Percentiles rank a stretch among this genome's conserved stretches.
phyloP scores from a whole-genome alignment of 2,329 filamentous ascomycete genomes.

The Hyphodiscus sp. region DNA sequence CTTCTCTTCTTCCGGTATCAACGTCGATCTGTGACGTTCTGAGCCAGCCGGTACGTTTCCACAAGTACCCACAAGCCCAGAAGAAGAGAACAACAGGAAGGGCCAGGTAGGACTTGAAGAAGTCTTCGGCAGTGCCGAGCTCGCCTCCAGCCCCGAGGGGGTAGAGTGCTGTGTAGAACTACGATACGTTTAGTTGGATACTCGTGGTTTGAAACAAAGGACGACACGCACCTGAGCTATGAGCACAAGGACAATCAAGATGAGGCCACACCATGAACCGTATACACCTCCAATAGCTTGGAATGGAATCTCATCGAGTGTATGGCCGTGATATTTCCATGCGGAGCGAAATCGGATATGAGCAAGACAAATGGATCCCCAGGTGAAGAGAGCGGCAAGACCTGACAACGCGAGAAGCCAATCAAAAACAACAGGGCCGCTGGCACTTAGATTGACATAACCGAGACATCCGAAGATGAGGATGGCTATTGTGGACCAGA shows the following conservation, averaged over 20 bases:
- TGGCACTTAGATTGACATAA: slow-evolving; percentile 44
- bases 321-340: slow-evolving; percentile 53
- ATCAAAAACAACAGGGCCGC: slow-evolving; percentile 44
- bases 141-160: slow-evolving; percentile 52
- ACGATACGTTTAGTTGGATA: neutral
- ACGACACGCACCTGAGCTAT: slow-evolving; percentile 38
- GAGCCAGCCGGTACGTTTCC: slow-evolving; percentile 59
- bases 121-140: slow-evolving; percentile 37
- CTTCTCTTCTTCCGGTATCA: slow-evolving; percentile 56
- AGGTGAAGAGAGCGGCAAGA: slow-evolving; percentile 66
- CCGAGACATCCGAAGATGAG: slow-evolving; percentile 49
- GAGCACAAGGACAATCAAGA: slow-evolving; percentile 60
- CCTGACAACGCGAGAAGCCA: slow-evolving; percentile 67
- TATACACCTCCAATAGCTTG: slow-evolving; percentile 46
- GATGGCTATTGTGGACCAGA: slow-evolving; percentile 47
- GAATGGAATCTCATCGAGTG: slow-evolving; percentile 41
- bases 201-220: neutral
- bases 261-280: slow-evolving; percentile 61
- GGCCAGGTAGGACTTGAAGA: slow-evolving; percentile 49
- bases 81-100: slow-evolving; percentile 47
- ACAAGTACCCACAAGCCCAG: slow-evolving; percentile 51
- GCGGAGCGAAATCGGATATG: slow-evolving; percentile 59
- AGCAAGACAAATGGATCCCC: slow-evolving; percentile 59
- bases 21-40: slow-evolving; percentile 56
- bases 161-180: slow-evolving; percentile 46